phyloP scores from a whole-genome alignment of 2,329 filamentous ascomycete genomes.

The Curvularia sp. region DNA sequence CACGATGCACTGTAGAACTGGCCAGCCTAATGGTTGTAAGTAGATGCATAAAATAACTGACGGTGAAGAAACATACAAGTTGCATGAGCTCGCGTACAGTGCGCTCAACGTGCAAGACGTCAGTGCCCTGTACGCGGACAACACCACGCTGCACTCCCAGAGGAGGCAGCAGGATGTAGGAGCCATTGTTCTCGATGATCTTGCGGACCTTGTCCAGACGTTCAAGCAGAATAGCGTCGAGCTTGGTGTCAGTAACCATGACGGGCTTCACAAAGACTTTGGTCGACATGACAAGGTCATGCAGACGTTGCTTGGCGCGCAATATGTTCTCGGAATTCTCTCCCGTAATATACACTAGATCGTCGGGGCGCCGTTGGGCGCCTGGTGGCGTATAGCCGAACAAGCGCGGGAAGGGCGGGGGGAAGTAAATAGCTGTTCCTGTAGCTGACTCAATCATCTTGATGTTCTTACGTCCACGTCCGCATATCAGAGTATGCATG shows the following conservation, averaged over 20 bases:
- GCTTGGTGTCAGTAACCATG: constrained; percentile 85
- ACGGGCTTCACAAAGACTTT: constrained; percentile 87
- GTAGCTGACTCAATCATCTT: constrained; percentile 96
- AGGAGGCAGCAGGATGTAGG: constrained; percentile 89
- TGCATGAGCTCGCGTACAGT: constrained; percentile 96
- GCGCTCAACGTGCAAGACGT: constrained; percentile 92
- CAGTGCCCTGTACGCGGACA: constrained; percentile 89
- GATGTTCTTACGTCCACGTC: constrained; percentile 94
- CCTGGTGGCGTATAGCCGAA: constrained; percentile 88
- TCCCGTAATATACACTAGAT: constrained; percentile 95
- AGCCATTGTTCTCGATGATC: constrained; percentile 95
- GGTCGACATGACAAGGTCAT: constrained; percentile 80
- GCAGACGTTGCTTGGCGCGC: constrained; percentile 87
- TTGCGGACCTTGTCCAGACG: constrained; percentile 96
- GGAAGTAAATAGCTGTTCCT: constrained; percentile 97
- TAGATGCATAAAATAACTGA: constrained; percentile 8
- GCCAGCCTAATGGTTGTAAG: constrained; percentile 68
- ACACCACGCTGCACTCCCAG: constrained; percentile 84
- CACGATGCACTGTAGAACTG: constrained; percentile 98
- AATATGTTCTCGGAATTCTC: constrained; percentile 84
- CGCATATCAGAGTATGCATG: constrained; percentile 90
- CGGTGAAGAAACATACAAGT: constrained; percentile 65
- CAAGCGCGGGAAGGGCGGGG: constrained; percentile 88
- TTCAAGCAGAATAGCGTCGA: constrained; percentile 90
- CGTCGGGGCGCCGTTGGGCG: constrained; percentile 79